A percentile compares a stretch with the other conserved stretches of the same genome.
These are phyloP conservation scores for Crotalaria pallida DNA, from an alignment of 306 rosid genomes.

Conservation along the genomic window DNA sequence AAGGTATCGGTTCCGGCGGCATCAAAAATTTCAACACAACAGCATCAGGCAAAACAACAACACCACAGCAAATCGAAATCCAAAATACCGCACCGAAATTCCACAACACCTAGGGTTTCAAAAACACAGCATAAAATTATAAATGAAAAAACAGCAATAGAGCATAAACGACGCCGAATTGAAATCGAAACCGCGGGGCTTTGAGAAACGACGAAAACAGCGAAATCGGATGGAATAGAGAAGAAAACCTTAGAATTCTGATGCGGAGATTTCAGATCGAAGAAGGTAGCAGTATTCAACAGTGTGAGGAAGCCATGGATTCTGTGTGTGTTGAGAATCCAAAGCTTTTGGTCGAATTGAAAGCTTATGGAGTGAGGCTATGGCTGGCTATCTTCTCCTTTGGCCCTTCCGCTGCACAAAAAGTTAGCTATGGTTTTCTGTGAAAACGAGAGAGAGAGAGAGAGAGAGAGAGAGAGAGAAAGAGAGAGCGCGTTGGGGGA, in stretches of 20 bases:
- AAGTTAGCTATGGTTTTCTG: too few relatives aligned
- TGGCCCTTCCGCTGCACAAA: not conserved
- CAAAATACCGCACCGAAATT: too few relatives aligned
- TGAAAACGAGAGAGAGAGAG: too few relatives aligned
- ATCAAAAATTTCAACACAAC: conserved; percentile 68
- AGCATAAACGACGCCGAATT: not conserved
- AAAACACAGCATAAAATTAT: not conserved
- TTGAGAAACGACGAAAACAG: not conserved
- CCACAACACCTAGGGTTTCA: conserved; percentile 27
- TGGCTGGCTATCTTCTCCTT: not conserved
- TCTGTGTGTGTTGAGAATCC: conserved; percentile 8
- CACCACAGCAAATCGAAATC: too few relatives aligned
- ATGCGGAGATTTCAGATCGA: conserved; percentile 40
- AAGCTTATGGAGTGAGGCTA: not conserved
- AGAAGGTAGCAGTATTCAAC: not conserved
- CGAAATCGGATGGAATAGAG: not conserved
- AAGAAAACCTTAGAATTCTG: not conserved
- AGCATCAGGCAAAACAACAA: conserved; percentile 72
- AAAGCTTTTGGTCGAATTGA: not conserved
- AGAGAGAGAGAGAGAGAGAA: too few relatives aligned
- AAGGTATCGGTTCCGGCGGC: conserved; percentile 99
- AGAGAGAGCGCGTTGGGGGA: too few relatives aligned
- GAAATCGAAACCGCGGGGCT: conserved; percentile 43
- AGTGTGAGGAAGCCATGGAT: conserved; percentile 17
- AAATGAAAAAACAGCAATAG: not conserved